Base-by-base conservation (phyloP, 2,329 filamentous ascomycete species). In the Pseudogymnoascus verrucosus region DNA sequence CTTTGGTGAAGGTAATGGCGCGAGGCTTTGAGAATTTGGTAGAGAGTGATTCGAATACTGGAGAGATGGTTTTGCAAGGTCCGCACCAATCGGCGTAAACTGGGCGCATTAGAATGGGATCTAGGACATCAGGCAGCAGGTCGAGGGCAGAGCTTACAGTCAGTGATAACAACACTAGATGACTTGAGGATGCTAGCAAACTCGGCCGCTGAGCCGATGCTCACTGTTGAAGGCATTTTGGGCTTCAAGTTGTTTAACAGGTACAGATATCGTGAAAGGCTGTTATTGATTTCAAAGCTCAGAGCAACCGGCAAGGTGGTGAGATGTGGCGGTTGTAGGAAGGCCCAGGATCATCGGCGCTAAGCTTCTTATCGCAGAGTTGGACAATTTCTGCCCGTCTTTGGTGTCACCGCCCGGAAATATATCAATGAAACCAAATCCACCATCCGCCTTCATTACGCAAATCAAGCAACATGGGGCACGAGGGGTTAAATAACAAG, bases 41-140 rank as follows among this genome's bases (percentile, higher is more conserved):
- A 59, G 92, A 85, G 64, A 98, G 87, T 70, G 88, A 86, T 73
- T 96, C 91, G 76, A 96, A 98, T 64, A 90, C 85, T 19, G 93
- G 93, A 60, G 90, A 90, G 68, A 98, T 96, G 74, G 89, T 85
- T 78, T 96, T 96, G 84, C 93, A 97, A 72, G 93, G 92, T 64
- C 89, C 89, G 76, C 92, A 98, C 90, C 91, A 96, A 78, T 96
- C 90, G 75, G 93, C 93, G 74, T 95, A 96, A 82, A 97, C 91
- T 96, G 71, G 60, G 70, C 40, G 11, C 42, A 62, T 65, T 68
- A 74, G 73, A 76, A 70, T 36, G 7, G 31, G 8, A n/a, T 44
- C 34, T 62, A 62, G 68, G 62, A 68, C 59, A 64, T 65, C 60
- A 67, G 64, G 47, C 44, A 54, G 47, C 31, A 69, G 63, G 65